Conservation (phyloP, 805 yeast species). For the Teunomyces atbi region DNA sequence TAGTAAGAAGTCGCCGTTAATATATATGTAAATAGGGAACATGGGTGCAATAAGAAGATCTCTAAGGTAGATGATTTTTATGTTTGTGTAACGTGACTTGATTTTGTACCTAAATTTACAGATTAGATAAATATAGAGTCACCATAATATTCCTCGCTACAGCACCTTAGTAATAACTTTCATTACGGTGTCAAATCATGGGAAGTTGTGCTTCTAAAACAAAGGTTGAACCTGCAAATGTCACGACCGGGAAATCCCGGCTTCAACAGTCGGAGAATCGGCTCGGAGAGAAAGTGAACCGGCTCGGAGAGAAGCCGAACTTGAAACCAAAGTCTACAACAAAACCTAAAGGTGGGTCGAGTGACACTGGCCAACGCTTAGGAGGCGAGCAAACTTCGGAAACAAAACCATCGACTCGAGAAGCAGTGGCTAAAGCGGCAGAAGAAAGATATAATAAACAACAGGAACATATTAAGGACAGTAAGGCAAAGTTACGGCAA, state of each 20-base stretch:
- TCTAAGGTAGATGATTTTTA: background rate
- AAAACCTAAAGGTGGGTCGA: background rate
- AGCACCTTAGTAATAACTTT: no score
- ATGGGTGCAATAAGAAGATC: background rate
- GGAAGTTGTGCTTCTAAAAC: conserved; percentile 26
- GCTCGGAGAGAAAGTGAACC: background rate
- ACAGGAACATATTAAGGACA: conserved; percentile 24
- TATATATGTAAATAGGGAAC: background rate
- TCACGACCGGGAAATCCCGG: background rate
- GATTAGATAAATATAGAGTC: background rate
- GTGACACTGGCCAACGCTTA: background rate
- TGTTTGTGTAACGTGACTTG: background rate
- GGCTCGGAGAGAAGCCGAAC: background rate
- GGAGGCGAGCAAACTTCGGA: background rate
- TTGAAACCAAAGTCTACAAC: background rate
- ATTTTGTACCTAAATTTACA: background rate
- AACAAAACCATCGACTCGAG: conserved; percentile 10
- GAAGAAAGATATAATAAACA: conserved; percentile 30
- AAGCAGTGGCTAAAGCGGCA: conserved; percentile 42
- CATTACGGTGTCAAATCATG: conserved; percentile 10
- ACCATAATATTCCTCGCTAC: background rate
- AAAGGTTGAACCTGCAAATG: conserved; percentile 1
- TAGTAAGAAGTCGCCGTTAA: conserved; percentile 10
- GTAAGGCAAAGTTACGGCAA: conserved; percentile 29
- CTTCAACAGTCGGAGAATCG: background rate